These are phyloP conservation scores for Myxozyma vanderwaltii DNA, from an alignment of 805 yeast species.

Conservation along the genomic window DNA sequence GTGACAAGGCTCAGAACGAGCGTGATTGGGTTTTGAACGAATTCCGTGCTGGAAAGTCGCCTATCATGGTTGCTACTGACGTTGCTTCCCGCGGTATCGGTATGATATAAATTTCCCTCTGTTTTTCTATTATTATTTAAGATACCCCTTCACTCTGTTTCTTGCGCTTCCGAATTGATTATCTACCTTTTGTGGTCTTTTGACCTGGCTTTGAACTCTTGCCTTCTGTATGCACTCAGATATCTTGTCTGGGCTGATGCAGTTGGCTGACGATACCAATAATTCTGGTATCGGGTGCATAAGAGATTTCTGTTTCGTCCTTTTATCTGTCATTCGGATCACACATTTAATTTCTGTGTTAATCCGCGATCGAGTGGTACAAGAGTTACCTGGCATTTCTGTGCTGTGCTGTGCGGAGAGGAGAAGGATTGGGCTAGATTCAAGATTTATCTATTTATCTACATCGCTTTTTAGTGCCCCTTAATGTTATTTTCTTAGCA, in stretches of 20 bases:
- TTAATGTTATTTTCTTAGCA: background rate
- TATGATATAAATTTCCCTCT: slow-evolving; percentile 49
- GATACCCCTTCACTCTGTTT: slow-evolving; percentile 9
- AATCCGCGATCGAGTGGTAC: slow-evolving; percentile 8
- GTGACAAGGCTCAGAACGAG: slow-evolving; percentile 96
- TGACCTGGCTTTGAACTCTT: background rate
- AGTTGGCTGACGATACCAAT: background rate
- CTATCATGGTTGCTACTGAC: slow-evolving; percentile 98
- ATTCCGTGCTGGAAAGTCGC: slow-evolving; percentile 88
- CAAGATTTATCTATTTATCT: slow-evolving; percentile 3
- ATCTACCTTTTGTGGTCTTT: background rate
- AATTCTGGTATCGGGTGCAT: background rate
- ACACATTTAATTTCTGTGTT: background rate
- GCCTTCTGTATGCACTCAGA: background rate
- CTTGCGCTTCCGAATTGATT: background rate
- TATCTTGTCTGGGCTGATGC: background rate
- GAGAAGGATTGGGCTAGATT: slow-evolving; percentile 10
- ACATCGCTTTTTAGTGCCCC: slow-evolving; percentile 5
- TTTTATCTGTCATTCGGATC: background rate
- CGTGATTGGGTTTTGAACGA: slow-evolving; percentile 98
- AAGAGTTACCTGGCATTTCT: background rate
- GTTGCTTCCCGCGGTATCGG: slow-evolving; percentile 99
- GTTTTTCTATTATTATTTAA: background rate
- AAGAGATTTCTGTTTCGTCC: background rate
- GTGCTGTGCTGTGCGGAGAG: slow-evolving; percentile 6